Conservation (phyloP, 164 flowering plant species). For the Malania oleifera region DNA sequence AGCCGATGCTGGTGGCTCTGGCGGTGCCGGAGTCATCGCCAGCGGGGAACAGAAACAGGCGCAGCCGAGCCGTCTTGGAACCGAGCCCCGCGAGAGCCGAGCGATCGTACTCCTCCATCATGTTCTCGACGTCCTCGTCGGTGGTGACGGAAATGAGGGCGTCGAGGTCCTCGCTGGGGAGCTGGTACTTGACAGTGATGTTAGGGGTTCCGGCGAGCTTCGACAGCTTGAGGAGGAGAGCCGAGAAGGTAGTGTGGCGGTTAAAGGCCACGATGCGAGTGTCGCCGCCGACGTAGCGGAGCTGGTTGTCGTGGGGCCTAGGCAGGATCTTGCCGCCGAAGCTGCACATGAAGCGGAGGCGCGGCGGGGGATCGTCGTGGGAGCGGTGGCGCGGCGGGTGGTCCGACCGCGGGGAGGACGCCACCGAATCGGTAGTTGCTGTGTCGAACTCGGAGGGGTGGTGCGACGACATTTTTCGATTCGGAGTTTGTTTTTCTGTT, state of each 20-base stretch:
- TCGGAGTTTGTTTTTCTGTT: not conserved
- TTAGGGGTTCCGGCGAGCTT: constrained; percentile 42
- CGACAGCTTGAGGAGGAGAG: constrained; percentile 55
- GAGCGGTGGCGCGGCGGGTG: not conserved
- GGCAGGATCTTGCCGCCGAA: constrained; percentile 93
- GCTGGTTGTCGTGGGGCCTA: constrained; percentile 92
- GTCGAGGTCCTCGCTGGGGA: constrained; percentile 94
- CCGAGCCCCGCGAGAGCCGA: constrained; percentile 26
- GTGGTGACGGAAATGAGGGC: constrained; percentile 77
- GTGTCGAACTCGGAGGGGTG: constrained; percentile 44
- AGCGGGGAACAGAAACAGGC: constrained; percentile 60
- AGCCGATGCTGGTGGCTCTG: constrained; percentile 44
- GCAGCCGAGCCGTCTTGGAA: constrained; percentile 50
- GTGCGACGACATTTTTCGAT: constrained; percentile 25
- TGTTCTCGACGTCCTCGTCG: constrained; percentile 90
- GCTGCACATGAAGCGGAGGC: constrained; percentile 89
- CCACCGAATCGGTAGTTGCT: constrained; percentile 32
- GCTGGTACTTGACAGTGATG: constrained; percentile 76
- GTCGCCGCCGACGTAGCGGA: constrained; percentile 95
- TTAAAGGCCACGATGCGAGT: constrained; percentile 77
- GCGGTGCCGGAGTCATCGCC: constrained; percentile 34
- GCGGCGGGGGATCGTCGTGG: constrained; percentile 29
- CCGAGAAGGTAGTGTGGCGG: constrained; percentile 47
- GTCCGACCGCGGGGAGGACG: constrained; percentile 44
- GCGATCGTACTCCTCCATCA: constrained; percentile 94